Percentiles rank a stretch among this genome's conserved stretches.
These are phyloP conservation scores for Backusella parvicylindrica DNA, from an alignment of 192 early-diverging fungal genomes.

Conservation along the genomic window DNA sequence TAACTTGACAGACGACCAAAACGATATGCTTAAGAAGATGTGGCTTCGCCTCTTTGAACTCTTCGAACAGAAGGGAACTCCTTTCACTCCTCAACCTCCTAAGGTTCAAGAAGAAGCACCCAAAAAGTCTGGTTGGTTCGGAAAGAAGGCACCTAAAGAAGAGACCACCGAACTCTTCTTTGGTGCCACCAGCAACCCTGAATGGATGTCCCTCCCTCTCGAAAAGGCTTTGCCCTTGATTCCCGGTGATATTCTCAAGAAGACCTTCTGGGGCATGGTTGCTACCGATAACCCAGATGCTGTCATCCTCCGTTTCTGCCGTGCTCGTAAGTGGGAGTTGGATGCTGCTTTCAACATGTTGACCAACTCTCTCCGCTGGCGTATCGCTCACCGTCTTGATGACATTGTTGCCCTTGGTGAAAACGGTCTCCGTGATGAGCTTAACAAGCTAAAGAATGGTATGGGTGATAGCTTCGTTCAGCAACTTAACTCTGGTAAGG, in stretches of 20 bases:
- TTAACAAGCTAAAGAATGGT: conserved; percentile 37
- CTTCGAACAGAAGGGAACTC: conserved; percentile 27
- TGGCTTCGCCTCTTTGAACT: conserved; percentile 43
- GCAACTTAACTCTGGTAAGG: conserved; percentile 48
- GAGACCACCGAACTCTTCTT: neutral
- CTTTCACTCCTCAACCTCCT: neutral
- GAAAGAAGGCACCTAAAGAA: neutral
- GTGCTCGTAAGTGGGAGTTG: conserved; percentile 89
- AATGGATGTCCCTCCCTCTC: conserved; percentile 4
- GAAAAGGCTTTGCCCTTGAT: conserved; percentile 23
- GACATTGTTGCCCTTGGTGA: conserved; percentile 45
- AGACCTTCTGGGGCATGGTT: conserved; percentile 60
- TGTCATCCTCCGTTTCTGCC: conserved; percentile 71
- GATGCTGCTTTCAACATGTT: conserved; percentile 72
- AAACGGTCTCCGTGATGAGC: conserved; percentile 27
- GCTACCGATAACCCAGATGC: conserved; percentile 70
- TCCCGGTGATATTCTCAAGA: conserved; percentile 33
- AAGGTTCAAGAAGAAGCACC: neutral
- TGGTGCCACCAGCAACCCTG: conserved; percentile 1
- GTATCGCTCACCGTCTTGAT: conserved; percentile 49
- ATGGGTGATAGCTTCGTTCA: conserved; percentile 20
- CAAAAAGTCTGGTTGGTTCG: conserved; percentile 7
- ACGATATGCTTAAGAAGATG: conserved; percentile 41
- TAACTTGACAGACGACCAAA: conserved; percentile 45
- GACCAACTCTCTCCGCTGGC: conserved; percentile 69